Conservation (phyloP, 2,329 filamentous ascomycete species). For the Balansia obtecta region DNA sequence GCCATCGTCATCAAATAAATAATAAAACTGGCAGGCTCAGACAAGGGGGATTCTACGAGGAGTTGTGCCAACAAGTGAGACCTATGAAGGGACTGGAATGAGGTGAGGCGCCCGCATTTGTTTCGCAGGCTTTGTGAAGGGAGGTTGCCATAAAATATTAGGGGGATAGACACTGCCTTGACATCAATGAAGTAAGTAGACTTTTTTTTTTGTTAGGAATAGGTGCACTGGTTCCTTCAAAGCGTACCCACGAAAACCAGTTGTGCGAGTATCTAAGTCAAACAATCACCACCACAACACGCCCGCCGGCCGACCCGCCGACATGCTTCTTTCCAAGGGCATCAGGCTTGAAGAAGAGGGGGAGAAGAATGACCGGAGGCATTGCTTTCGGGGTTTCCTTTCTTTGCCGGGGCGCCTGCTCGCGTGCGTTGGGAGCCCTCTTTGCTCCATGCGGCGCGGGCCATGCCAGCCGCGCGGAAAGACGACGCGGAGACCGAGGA, state of each 20-base stretch:
- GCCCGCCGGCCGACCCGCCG: not conserved
- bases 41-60: not conserved
- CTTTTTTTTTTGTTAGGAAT: too few relatives aligned
- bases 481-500: conserved; percentile 15
- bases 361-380: conserved; percentile 13
- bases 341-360: conserved; percentile 23
- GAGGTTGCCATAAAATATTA: not conserved
- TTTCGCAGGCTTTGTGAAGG: not conserved
- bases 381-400: not conserved
- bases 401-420: not conserved
- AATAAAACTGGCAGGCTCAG: not conserved
- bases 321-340: not conserved
- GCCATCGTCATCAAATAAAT: not conserved
- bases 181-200: too few relatives aligned
- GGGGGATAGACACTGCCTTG: too few relatives aligned
- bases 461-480: conserved; percentile 11
- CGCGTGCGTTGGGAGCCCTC: not conserved
- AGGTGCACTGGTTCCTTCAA: too few relatives aligned
- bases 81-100: too few relatives aligned
- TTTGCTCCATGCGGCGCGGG: conserved; percentile 8
- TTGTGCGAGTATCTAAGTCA: too few relatives aligned
- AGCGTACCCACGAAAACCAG: too few relatives aligned
- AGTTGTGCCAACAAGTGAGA: too few relatives aligned
- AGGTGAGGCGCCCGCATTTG: not conserved
- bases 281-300: too few relatives aligned